Conservation (phyloP, 768 basidiomycete genomes). For the Leccinum disarticulatum region DNA sequence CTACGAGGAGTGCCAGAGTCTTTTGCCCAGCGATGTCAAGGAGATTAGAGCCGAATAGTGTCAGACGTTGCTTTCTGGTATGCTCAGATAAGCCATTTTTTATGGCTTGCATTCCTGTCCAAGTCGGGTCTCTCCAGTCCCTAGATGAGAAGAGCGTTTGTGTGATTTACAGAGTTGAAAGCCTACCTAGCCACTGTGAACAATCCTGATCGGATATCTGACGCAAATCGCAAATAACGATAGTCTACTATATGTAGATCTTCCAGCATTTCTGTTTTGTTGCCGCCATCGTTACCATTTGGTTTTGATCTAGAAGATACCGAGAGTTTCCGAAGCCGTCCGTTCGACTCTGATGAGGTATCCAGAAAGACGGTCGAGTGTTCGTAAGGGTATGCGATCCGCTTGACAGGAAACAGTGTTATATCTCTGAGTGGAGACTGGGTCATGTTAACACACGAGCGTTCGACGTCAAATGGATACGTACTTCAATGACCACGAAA, state of each 20-base stretch:
- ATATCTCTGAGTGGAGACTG: constrained; percentile 87
- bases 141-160: constrained; percentile 39
- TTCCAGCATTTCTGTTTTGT: constrained; percentile 40
- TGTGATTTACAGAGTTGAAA: background rate
- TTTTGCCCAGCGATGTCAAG: constrained; percentile 92
- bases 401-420: constrained; percentile 68
- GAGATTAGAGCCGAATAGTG: constrained; percentile 80
- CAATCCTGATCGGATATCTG: constrained; percentile 80
- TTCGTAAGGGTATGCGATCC: constrained; percentile 71
- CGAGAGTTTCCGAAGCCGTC: constrained; percentile 19
- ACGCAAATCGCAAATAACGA: constrained; percentile 86
- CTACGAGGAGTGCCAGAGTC: constrained; percentile 70
- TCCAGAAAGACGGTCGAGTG: constrained; percentile 77
- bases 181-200: constrained; percentile 78
- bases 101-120: constrained; percentile 62
- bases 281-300: constrained; percentile 34
- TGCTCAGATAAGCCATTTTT: constrained; percentile 59
- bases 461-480: constrained; percentile 24
- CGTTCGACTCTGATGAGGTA: constrained; percentile 32
- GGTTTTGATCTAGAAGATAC: constrained; percentile 29
- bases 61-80: constrained; percentile 61
- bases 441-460: constrained; percentile 22
- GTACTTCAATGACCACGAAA: constrained; percentile 88
- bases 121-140: constrained; percentile 85
- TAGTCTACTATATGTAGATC: constrained; percentile 78